Evolutionary conservation across 164 flowering plant species (phyloP), one percentile per base, ranked within the genome.

Genomic region (Annona cherimola): DNA sequence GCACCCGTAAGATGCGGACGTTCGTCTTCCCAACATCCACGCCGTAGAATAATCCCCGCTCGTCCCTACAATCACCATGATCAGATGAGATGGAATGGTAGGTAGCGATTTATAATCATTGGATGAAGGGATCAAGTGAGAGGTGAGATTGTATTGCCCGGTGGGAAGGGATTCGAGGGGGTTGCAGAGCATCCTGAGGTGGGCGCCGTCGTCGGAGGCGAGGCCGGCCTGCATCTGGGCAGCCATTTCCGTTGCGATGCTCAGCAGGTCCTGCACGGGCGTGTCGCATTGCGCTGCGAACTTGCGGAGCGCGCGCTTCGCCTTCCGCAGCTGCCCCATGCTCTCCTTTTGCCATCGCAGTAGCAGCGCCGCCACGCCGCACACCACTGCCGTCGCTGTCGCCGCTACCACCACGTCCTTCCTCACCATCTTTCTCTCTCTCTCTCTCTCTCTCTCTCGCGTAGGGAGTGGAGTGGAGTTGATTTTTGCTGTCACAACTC

Each of bases 41-140:
- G 43, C 89, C 95, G 69, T 88, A 87, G 69, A 72, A 87, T 35
- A 84, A 4, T 55, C 95, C 92, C 66, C 82, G 69, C 78, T 88
- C 92, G 45, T 82, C 84, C 45, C 92, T 89, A 78, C 71, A 61
- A 75, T 50, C 57, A 50, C 57, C 57, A 9, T 50, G 18, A 50
- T 50, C 18, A 9, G 57, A 16, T 50, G 57, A 45, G 50, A 45
- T 45, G 50, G 9, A 45, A 45, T 45, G 50, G 9, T 4, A 45
- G 9, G 6, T 4, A 45, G 50, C 6, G 50, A 45, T 26, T 26
- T 26, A 26, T 26, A 26, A 26, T 50, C 14, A 50, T 50, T 50
- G 57, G 14, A 50, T 50, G 57, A 50, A 50, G 57, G 9, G 1
- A 16, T 50, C 14, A 11, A 50, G 14, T 11, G 57, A 2, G 57